Evolutionary conservation across 148 eudicot species (phyloP).

Genomic region (Polygonum aviculare): DNA sequence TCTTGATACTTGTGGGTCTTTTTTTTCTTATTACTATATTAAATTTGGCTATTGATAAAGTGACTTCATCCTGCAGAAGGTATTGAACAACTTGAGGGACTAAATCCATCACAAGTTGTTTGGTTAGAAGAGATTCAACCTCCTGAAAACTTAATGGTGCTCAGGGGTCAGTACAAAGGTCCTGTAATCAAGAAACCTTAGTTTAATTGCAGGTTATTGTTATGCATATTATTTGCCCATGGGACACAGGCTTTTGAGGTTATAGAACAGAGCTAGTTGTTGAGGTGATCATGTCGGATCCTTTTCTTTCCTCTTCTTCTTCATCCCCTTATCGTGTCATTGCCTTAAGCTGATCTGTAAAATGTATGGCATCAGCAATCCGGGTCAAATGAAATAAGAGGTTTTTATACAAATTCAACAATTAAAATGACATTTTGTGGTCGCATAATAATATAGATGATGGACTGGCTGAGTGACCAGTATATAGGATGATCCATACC

Average conservation of each 20-base stretch:
- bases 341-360: too few relatives aligned
- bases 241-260: background rate
- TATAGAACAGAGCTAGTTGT: conserved; percentile 5
- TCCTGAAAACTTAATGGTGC: conserved; percentile 39
- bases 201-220: conserved; percentile 3
- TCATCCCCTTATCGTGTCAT: background rate
- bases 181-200: conserved; percentile 32
- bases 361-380: too few relatives aligned
- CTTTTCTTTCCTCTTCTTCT: background rate
- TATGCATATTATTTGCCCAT: background rate
- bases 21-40: background rate
- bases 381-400: too few relatives aligned
- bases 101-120: conserved; percentile 24
- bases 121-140: conserved; percentile 45
- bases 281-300: background rate
- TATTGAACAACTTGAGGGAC: conserved; percentile 28
- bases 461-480: too few relatives aligned
- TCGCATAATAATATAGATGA: too few relatives aligned
- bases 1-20: background rate
- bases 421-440: too few relatives aligned
- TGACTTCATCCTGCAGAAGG: conserved; percentile 1
- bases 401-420: too few relatives aligned
- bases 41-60: background rate
- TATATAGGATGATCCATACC: too few relatives aligned
- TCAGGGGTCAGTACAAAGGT: conserved; percentile 36